Base-by-base conservation (phyloP, 1,284 basidiomycete genomes). In the Gomphus bonarii region DNA sequence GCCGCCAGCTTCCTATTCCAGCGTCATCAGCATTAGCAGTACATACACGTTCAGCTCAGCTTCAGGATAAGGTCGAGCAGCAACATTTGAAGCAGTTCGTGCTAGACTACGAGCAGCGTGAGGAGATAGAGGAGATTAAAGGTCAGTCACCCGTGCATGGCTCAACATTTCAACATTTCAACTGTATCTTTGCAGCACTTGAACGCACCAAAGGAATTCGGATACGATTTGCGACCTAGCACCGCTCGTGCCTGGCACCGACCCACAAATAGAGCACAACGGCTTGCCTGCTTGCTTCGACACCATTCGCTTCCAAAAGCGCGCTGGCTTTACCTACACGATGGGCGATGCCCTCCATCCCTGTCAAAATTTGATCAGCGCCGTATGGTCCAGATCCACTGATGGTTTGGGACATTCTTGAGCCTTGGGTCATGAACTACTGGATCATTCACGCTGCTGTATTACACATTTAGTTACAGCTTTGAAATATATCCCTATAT, bases 41-140 rank as follows among this genome's bases (percentile, higher is more conserved):
- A 53, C 91, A 97, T 63, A 94, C 93, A 1, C 83, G 88, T 35
- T 82, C 87, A 6, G 89, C 95, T 54, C 94, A 97, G 67, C 74
- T 91, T 61, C 90, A 93, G 66, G 91, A 94, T 70, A 90, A 87
- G 70, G 91, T 90, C 9, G 95, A 98, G 69, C 94, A 97, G 64
- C 91, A 97, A 68, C 91, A 97, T 61, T 73, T 98, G 63, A 98
- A 98, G 74, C 82, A 85, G 18, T 77, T 97, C n/a, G 95, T 95
- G 2, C 76, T 91, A 50, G 79, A 90, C 66, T 91, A 91, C 61
- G 89, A 91, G 65, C 88, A 91, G 63, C 83, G 85, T 31, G 89
- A 91, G 69, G 89, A 90, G 35, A 61, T 61, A 44, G 65, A 65
- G 40, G 65, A 66, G 46, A 51, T 62, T 31, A 61, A 62, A 61